These are phyloP conservation scores for Erodium trifolium DNA, from an alignment of 441 rosid species.

Conservation along the genomic window DNA sequence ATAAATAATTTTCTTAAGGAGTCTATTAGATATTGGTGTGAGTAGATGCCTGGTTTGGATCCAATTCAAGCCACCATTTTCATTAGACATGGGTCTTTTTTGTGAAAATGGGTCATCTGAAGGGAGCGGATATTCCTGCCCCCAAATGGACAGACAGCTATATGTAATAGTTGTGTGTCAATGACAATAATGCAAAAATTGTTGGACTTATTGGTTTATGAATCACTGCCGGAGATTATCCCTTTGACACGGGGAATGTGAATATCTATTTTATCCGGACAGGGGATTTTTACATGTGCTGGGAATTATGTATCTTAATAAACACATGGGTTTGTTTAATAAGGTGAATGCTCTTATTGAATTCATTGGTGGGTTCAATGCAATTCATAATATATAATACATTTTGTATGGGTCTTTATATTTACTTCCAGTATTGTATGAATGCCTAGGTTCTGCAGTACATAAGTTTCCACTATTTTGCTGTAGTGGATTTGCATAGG, in stretches of 20 bases:
- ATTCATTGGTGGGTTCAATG: too few relatives aligned
- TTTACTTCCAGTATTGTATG: background rate
- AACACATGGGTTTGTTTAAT: background rate
- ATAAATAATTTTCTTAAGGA: background rate
- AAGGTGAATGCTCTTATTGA: background rate
- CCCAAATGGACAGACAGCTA: background rate
- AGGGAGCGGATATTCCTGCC: background rate
- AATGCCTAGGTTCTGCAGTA: background rate
- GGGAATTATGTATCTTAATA: too few relatives aligned
- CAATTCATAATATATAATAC: background rate
- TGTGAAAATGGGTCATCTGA: background rate
- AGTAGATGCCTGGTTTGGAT: constrained; percentile 1
- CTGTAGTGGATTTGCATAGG: background rate
- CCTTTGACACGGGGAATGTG: background rate
- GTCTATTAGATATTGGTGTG: background rate
- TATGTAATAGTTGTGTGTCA: background rate
- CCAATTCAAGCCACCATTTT: background rate
- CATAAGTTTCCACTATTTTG: background rate
- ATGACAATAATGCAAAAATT: background rate
- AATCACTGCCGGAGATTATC: too few relatives aligned
- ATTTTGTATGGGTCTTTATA: background rate
- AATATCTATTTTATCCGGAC: background rate
- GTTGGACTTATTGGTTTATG: background rate
- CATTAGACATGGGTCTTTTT: background rate
- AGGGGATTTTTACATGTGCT: background rate